These are phyloP conservation scores for Xylaria sp. DNA, from an alignment of 2,329 filamentous ascomycete genomes.

Conservation along the genomic window DNA sequence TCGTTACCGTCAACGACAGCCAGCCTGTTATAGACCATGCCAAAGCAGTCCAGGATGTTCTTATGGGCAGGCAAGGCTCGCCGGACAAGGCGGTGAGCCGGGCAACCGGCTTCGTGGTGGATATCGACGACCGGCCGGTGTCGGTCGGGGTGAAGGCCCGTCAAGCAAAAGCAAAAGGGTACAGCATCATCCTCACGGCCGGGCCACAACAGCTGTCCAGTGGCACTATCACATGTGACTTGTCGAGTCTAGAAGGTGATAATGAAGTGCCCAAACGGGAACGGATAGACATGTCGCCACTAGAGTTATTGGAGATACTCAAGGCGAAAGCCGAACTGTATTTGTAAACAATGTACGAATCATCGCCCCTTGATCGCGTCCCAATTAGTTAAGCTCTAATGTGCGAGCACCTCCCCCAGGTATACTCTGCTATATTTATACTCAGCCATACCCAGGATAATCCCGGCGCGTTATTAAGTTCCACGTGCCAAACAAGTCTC, in stretches of 20 bases:
- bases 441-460: neutral
- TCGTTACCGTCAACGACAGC: constrained; percentile 73
- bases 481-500: too few relatives aligned
- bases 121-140: constrained; percentile 70
- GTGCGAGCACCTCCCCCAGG: too few relatives aligned
- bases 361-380: neutral
- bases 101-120: constrained; percentile 69
- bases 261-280: constrained; percentile 28
- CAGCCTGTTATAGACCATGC: constrained; percentile 58
- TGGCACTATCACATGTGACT: constrained; percentile 59
- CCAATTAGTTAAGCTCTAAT: neutral
- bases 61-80: constrained; percentile 53
- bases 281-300: constrained; percentile 51
- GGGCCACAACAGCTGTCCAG: constrained; percentile 69
- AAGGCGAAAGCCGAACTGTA: constrained; percentile 50
- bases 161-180: constrained; percentile 73
- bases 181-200: constrained; percentile 75
- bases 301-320: constrained; percentile 53
- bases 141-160: constrained; percentile 71
- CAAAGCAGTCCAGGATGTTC: constrained; percentile 52
- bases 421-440: too few relatives aligned
- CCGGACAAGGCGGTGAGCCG: constrained; percentile 51
- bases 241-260: constrained; percentile 42
- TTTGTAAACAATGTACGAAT: constrained; percentile 49
- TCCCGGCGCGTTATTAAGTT: neutral